Evolutionary conservation across 495 filamentous ascomycete genomes (phyloP).

Genomic region (Aspergillus bridgeri): DNA sequence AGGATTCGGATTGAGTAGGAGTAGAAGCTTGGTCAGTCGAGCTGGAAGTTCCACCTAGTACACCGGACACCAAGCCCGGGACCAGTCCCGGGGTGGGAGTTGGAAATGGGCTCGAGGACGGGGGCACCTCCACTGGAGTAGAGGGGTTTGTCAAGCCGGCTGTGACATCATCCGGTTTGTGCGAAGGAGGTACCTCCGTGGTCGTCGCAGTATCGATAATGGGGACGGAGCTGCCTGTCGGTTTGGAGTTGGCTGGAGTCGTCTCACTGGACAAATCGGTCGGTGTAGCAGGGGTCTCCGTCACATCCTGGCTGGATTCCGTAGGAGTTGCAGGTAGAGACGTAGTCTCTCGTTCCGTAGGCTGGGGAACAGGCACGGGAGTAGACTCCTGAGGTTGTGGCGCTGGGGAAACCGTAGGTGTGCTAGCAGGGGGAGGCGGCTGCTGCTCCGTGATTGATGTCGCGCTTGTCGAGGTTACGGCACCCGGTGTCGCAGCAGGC

Average conservation of each 20-base stretch:
- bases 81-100: background rate
- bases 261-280: background rate
- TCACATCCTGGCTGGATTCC: background rate
- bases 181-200: background rate
- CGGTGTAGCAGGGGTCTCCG: background rate
- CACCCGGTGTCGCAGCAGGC: background rate
- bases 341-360: background rate
- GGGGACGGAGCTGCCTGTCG: background rate
- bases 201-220: background rate
- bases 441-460: background rate
- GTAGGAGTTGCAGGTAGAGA: background rate
- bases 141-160: background rate
- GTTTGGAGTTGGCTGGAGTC: background rate
- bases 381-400: background rate
- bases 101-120: background rate
- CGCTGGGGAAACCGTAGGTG: background rate
- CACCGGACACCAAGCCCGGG: background rate
- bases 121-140: background rate
- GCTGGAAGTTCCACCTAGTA: constrained; percentile 1
- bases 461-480: background rate
- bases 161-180: background rate
- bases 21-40: background rate
- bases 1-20: background rate
- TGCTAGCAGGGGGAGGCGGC: background rate
- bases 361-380: background rate